Evolutionary conservation across 768 basidiomycete species (phyloP).

Genomic region (Boletus vermiculosoides): DNA sequence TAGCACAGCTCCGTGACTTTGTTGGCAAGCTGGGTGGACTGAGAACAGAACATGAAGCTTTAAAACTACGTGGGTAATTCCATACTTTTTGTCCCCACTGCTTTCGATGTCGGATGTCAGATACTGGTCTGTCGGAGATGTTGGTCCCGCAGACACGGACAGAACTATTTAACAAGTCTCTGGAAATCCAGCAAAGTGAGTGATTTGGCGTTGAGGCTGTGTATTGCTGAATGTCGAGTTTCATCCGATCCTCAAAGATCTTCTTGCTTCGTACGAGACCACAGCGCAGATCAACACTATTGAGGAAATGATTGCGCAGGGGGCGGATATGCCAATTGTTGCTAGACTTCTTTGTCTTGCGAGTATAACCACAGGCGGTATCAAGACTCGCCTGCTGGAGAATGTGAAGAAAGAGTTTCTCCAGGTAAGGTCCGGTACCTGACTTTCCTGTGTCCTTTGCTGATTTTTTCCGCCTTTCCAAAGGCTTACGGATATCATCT

Average conservation of each 20-base stretch:
- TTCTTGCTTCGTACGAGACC: slow-evolving; percentile 91
- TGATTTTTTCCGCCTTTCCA: slow-evolving; percentile 19
- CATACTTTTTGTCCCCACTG: neutral
- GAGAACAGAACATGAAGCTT: slow-evolving; percentile 86
- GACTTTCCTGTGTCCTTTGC: neutral
- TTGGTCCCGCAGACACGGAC: slow-evolving; percentile 81
- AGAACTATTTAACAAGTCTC: slow-evolving; percentile 84
- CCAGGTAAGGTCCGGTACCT: slow-evolving; percentile 48
- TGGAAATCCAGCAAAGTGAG: slow-evolving; percentile 96
- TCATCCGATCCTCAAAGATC: slow-evolving; percentile 48
- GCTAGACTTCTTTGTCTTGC: slow-evolving; percentile 83
- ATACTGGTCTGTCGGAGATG: slow-evolving; percentile 92
- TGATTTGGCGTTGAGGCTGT: neutral
- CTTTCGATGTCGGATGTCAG: slow-evolving; percentile 40
- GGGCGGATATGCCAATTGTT: slow-evolving; percentile 76
- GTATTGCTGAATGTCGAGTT: slow-evolving; percentile 8
- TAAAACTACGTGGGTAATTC: slow-evolving; percentile 73
- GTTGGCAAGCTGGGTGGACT: slow-evolving; percentile 93
- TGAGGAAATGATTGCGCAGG: slow-evolving; percentile 87
- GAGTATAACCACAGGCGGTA: slow-evolving; percentile 78
- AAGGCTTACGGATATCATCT: slow-evolving; percentile 76
- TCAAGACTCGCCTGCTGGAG: slow-evolving; percentile 85
- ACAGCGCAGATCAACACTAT: slow-evolving; percentile 78
- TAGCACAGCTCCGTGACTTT: slow-evolving; percentile 89
- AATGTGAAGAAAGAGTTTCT: slow-evolving; percentile 89